These are phyloP conservation scores for Cryptococcus wingfieldii DNA, from an alignment of 1,284 basidiomycete species.

Conservation along the genomic window DNA sequence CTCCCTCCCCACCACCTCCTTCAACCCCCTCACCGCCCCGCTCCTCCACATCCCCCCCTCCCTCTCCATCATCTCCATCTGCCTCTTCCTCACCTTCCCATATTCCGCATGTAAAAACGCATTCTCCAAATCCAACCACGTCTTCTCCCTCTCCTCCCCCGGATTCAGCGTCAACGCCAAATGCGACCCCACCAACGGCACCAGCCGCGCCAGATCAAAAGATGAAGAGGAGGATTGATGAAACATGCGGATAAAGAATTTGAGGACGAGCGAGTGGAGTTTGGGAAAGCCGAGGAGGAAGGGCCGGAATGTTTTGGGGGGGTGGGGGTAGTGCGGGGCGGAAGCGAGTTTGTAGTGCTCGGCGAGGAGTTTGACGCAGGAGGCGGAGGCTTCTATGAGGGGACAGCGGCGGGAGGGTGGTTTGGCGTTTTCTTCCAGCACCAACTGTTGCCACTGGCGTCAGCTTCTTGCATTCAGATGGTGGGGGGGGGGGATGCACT, in stretches of 20 bases:
- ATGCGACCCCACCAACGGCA: slow-evolving; percentile 81
- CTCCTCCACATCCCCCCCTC: slow-evolving; percentile 86
- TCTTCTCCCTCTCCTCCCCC: slow-evolving; percentile 64
- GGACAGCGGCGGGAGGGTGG: slow-evolving; percentile 75
- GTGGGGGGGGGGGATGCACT: slow-evolving; percentile 4
- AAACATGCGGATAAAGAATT: slow-evolving; percentile 95
- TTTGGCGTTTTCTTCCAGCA: slow-evolving; percentile 78
- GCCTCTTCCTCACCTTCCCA: slow-evolving; percentile 77
- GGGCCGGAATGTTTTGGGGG: slow-evolving; percentile 74
- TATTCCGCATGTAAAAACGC: slow-evolving; percentile 85
- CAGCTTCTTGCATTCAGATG: background rate
- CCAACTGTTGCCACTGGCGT: slow-evolving; percentile 54
- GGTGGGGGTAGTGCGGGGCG: slow-evolving; percentile 25
- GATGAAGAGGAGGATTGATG: slow-evolving; percentile 78
- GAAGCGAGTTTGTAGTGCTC: slow-evolving; percentile 57
- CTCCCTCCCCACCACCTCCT: slow-evolving; percentile 82
- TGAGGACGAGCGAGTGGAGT: slow-evolving; percentile 75
- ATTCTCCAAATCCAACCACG: slow-evolving; percentile 79
- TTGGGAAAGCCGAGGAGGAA: slow-evolving; percentile 83
- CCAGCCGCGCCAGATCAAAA: slow-evolving; percentile 75
- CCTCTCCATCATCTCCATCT: slow-evolving; percentile 88
- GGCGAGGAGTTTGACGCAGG: slow-evolving; percentile 70
- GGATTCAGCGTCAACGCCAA: slow-evolving; percentile 67
- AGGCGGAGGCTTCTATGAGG: slow-evolving; percentile 62
- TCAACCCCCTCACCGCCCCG: slow-evolving; percentile 77